phyloP scores from a whole-genome alignment of 2,329 filamentous ascomycete species.

The Tolypocladium endophyticum region DNA sequence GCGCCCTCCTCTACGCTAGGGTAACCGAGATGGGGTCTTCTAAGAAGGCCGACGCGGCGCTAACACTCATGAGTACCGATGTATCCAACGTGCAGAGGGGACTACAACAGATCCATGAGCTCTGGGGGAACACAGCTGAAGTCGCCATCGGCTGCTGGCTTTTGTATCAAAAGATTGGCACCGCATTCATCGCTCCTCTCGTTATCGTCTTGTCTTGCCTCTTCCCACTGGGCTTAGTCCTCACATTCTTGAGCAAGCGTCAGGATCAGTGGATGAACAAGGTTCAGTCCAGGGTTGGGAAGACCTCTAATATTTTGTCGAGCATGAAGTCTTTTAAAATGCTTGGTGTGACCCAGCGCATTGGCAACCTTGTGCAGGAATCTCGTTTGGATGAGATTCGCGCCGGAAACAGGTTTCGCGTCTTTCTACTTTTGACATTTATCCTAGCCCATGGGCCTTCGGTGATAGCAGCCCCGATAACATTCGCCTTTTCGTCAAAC shows the following conservation, averaged over 20 bases:
- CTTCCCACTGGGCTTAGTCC: neutral
- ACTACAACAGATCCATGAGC: neutral
- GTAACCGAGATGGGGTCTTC: neutral
- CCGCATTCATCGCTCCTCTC: neutral
- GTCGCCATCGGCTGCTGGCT: neutral
- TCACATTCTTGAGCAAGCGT: neutral
- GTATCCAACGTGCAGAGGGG: neutral
- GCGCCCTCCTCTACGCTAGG: too few species aligned
- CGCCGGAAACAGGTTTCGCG: neutral
- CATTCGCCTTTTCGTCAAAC: neutral
- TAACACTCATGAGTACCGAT: neutral
- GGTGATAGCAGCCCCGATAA: neutral
- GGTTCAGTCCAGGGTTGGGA: neutral
- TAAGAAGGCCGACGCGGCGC: neutral
- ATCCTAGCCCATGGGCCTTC: neutral
- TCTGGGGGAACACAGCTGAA: neutral
- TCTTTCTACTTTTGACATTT: neutral
- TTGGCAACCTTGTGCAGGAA: neutral
- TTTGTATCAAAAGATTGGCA: neutral
- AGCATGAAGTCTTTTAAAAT: neutral
- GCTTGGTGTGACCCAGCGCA: neutral
- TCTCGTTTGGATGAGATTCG: neutral
- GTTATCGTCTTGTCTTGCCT: neutral
- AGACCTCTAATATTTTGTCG: neutral
- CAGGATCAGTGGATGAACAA: neutral